Evolutionary conservation across 129 eudicot genomes (phyloP).

Genomic region (Flaveria sonorensis): DNA sequence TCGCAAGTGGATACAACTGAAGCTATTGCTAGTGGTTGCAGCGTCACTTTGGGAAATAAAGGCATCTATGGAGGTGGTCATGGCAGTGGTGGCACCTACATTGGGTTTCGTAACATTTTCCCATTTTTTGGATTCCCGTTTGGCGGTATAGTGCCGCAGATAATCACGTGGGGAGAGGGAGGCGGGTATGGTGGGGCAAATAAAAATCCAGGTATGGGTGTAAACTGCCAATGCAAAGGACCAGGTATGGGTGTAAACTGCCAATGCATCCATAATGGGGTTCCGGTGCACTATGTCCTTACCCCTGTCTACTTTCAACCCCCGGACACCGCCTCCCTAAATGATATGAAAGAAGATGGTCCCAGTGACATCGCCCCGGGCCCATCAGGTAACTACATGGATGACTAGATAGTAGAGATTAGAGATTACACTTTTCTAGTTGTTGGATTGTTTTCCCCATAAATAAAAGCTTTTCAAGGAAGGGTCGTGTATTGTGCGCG

Average conservation of each 20-base stretch:
- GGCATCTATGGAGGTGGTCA: conserved; percentile 20
- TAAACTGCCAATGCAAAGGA: conserved; percentile 1
- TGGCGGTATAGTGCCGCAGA: conserved; percentile 11
- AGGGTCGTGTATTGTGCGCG: not conserved
- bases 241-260: not conserved
- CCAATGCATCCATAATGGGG: conserved; percentile 5
- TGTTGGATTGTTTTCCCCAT: conserved; percentile 6
- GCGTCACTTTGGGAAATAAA: not conserved
- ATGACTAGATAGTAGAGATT: not conserved
- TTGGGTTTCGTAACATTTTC: conserved; percentile 13
- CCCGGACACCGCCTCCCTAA: not conserved
- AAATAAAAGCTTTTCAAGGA: conserved; percentile 13
- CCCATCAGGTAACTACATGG: conserved; percentile 19
- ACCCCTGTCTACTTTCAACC: conserved; percentile 8
- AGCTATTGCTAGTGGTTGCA: not conserved
- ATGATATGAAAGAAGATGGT: not conserved
- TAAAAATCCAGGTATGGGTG: conserved; percentile 5
- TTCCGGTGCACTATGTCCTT: conserved; percentile 14
- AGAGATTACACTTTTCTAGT: conserved; percentile 12
- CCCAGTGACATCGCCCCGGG: conserved; percentile 14
- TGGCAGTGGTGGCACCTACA: conserved; percentile 22
- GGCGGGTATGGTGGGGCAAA: conserved; percentile 24
- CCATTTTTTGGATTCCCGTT: conserved; percentile 21
- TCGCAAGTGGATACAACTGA: not conserved
- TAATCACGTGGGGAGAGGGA: conserved; percentile 19